Evolutionary conservation across 1,284 basidiomycete species (phyloP).

Genomic region (Butyriboletus appendiculatus): DNA sequence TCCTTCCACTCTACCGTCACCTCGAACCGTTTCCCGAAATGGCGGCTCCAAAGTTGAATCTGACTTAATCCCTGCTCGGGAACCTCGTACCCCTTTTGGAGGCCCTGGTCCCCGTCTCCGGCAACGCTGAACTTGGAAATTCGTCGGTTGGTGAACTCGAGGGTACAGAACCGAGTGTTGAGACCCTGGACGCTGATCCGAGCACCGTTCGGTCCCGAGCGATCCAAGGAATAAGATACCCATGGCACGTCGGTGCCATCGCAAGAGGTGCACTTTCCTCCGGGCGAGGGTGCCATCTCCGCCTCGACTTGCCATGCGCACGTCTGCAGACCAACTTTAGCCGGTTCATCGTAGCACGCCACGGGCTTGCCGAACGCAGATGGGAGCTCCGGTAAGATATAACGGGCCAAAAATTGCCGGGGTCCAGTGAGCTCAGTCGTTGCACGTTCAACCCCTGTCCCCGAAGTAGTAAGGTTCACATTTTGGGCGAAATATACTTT

Average conservation of each 20-base stretch:
- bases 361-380: slow-evolving; percentile 43
- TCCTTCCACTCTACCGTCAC: slow-evolving; percentile 51
- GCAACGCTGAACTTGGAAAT: slow-evolving; percentile 45
- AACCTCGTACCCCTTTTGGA: slow-evolving; percentile 49
- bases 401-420: slow-evolving; percentile 42
- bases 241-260: slow-evolving; percentile 21
- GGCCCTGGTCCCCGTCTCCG: slow-evolving; percentile 34
- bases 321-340: slow-evolving; percentile 32
- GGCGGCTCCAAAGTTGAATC: slow-evolving; percentile 65
- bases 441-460: slow-evolving; percentile 19
- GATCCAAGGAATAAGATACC: slow-evolving; percentile 36
- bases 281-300: slow-evolving; percentile 36
- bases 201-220: slow-evolving; percentile 43
- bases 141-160: slow-evolving; percentile 55
- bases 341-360: slow-evolving; percentile 17
- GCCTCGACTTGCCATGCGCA: slow-evolving; percentile 41
- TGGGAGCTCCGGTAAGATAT: slow-evolving; percentile 53
- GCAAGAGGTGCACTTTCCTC: slow-evolving; percentile 9
- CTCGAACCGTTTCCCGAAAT: slow-evolving; percentile 62
- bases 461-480: slow-evolving; percentile 43
- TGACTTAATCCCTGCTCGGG: slow-evolving; percentile 43
- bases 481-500: slow-evolving; percentile 70
- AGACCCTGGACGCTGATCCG: slow-evolving; percentile 49
- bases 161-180: slow-evolving; percentile 64
- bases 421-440: slow-evolving; percentile 51